phyloP scores from a whole-genome alignment of 2,329 filamentous ascomycete genomes.

The Ophiocordyceps camponoti-leonardi region DNA sequence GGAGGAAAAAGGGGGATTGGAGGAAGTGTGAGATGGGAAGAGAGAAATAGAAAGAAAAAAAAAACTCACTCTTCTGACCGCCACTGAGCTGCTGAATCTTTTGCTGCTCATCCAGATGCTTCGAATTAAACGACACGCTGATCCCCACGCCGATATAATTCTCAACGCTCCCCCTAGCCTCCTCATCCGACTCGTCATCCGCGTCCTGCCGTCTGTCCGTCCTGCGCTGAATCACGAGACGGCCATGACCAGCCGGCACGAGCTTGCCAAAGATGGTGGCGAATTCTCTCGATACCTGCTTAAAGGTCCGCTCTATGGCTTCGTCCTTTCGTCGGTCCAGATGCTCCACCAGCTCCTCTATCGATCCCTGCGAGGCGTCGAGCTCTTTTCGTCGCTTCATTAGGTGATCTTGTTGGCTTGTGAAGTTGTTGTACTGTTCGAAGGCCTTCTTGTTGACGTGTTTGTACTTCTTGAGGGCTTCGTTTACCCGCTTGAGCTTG shows the following conservation, averaged over 20 bases:
- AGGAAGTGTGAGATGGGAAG: not conserved
- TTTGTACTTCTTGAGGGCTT: conserved; percentile 87
- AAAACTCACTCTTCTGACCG: conserved; percentile 77
- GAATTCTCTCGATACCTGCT: conserved; percentile 91
- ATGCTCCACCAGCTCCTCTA: conserved; percentile 81
- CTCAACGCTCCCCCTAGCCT: conserved; percentile 60
- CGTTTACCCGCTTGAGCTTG: conserved; percentile 77
- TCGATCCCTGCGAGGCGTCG: conserved; percentile 69
- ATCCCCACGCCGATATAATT: conserved; percentile 96
- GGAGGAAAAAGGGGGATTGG: not conserved
- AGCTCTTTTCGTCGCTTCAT: conserved; percentile 74
- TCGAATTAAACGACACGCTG: conserved; percentile 95
- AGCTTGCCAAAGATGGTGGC: conserved; percentile 85
- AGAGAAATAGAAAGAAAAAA: not conserved
- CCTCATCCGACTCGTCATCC: conserved; percentile 45
- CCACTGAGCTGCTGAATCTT: conserved; percentile 93
- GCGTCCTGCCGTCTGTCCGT: conserved; percentile 50
- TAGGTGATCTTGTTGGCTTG: conserved; percentile 73
- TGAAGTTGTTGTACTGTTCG: conserved; percentile 97
- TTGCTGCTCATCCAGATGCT: conserved; percentile 88
- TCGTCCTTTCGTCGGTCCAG: conserved; percentile 94
- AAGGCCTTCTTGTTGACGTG: conserved; percentile 99
- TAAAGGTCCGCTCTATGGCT: conserved; percentile 95
- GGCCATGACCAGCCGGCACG: conserved; percentile 81
- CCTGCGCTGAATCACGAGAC: conserved; percentile 82